Percentiles rank a stretch among this genome's conserved stretches.
These are phyloP conservation scores for Waltergamsia citrina DNA, from an alignment of 2,329 filamentous ascomycete species.

Conservation along the genomic window DNA sequence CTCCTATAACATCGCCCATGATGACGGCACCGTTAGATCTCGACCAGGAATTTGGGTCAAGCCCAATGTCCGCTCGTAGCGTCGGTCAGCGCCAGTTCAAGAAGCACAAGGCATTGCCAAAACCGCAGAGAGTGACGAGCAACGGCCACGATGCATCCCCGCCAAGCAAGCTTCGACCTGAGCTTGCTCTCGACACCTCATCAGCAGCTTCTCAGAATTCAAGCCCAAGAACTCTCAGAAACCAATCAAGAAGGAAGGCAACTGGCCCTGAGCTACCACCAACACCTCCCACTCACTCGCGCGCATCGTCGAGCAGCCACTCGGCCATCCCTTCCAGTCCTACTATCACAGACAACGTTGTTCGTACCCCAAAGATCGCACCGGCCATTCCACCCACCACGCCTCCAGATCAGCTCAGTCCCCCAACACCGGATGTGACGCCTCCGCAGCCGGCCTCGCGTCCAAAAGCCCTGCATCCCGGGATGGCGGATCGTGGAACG, in stretches of 20 bases:
- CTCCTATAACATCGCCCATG: constrained; percentile 16
- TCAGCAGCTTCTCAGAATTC: constrained; percentile 20
- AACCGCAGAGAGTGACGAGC: constrained; percentile 16
- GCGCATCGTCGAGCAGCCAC: constrained; percentile 43
- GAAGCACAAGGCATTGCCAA: constrained; percentile 34
- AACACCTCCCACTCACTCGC: constrained; percentile 53
- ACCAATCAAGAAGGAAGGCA: constrained; percentile 29
- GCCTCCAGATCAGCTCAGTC: constrained; percentile 55
- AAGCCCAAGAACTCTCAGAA: constrained; percentile 28
- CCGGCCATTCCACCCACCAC: constrained; percentile 40
- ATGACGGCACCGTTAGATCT: constrained; percentile 21
- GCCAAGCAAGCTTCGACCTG: constrained; percentile 11
- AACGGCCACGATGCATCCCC: constrained; percentile 11
- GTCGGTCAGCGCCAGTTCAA: constrained; percentile 29
- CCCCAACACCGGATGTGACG: constrained; percentile 67
- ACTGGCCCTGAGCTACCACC: constrained; percentile 45
- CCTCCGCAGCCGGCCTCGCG: constrained; percentile 47
- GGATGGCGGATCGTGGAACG: constrained; percentile 34
- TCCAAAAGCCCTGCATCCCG: constrained; percentile 34
- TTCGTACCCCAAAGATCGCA: constrained; percentile 26
- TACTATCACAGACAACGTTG: constrained; percentile 24
- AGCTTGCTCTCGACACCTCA: constrained; percentile 18
- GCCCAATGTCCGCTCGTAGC: constrained; percentile 14
- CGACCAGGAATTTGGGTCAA: constrained; percentile 8
- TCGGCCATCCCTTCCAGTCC: constrained; percentile 33